These are phyloP conservation scores for Fusarium coicis DNA, from an alignment of 2,329 filamentous ascomycete species.

Conservation along the genomic window DNA sequence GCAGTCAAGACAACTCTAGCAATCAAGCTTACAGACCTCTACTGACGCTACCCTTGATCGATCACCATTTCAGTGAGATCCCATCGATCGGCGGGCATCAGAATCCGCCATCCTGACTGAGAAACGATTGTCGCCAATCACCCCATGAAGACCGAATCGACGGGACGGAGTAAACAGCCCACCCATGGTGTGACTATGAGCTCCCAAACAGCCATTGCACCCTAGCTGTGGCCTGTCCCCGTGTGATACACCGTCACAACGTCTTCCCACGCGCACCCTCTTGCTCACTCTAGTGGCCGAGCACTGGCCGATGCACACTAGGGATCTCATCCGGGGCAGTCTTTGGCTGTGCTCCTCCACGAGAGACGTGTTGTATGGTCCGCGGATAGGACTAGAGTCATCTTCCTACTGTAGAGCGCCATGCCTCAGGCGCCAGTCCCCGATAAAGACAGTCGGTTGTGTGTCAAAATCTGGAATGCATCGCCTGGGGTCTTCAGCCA, in stretches of 20 bases:
- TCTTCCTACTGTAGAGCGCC: neutral
- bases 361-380: conserved; percentile 6
- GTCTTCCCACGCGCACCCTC: conserved; percentile 36
- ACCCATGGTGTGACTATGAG: conserved; percentile 45
- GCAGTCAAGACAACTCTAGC: conserved; percentile 31
- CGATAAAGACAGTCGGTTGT: conserved; percentile 14
- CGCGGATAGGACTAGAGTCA: conserved; percentile 22
- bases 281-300: conserved; percentile 27
- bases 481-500: conserved; percentile 22
- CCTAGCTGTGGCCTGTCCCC: conserved; percentile 40
- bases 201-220: conserved; percentile 33
- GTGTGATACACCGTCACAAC: conserved; percentile 33
- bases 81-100: conserved; percentile 40
- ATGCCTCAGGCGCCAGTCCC: conserved; percentile 3
- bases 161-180: conserved; percentile 44
- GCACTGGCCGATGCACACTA: conserved; percentile 15
- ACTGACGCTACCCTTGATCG: conserved; percentile 32
- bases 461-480: conserved; percentile 32
- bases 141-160: conserved; percentile 40
- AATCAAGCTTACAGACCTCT: conserved; percentile 25
- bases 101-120: conserved; percentile 35
- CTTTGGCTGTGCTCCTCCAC: conserved; percentile 21
- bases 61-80: conserved; percentile 39
- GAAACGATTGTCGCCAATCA: conserved; percentile 37
- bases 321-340: conserved; percentile 36